phyloP scores from a whole-genome alignment of 306 rosid species.

The Cicer judaicum region DNA sequence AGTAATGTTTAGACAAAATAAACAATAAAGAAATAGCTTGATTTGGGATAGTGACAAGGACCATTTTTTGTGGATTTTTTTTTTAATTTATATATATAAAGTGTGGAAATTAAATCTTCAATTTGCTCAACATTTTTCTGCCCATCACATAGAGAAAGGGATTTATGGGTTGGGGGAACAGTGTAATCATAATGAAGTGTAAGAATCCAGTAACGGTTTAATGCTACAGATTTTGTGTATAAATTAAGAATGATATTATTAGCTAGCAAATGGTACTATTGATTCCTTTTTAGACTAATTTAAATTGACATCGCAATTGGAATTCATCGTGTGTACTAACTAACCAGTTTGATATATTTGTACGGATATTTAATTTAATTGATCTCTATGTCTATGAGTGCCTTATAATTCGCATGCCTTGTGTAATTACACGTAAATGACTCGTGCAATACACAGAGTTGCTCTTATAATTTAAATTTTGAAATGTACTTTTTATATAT shows the following conservation, averaged over 20 bases:
- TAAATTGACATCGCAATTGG: slow-evolving; percentile 20
- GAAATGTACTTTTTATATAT: too few relatives aligned
- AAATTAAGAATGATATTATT: slow-evolving; percentile 30
- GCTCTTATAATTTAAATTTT: too few relatives aligned
- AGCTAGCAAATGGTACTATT: slow-evolving; percentile 38
- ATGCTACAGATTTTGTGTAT: slow-evolving; percentile 47
- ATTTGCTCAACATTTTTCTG: neutral
- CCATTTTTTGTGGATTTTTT: neutral
- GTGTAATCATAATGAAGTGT: slow-evolving; percentile 36
- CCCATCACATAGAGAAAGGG: slow-evolving; percentile 34
- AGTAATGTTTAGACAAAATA: slow-evolving; percentile 19
- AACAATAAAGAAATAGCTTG: neutral
- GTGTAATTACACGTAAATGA: neutral
- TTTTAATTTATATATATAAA: too few relatives aligned
- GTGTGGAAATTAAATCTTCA: neutral
- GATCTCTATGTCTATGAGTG: neutral
- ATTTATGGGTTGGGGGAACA: slow-evolving; percentile 32
- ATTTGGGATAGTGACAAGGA: slow-evolving; percentile 8
- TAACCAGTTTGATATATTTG: slow-evolving; percentile 31
- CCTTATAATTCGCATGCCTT: slow-evolving; percentile 59
- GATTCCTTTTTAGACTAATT: slow-evolving; percentile 44
- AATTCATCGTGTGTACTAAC: slow-evolving; percentile 41
- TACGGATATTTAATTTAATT: slow-evolving; percentile 36
- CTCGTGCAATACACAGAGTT: too few relatives aligned
- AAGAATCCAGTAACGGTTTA: slow-evolving; percentile 38